phyloP scores from a whole-genome alignment of 1,284 basidiomycete species.

The Ceratobasidium sp. region DNA sequence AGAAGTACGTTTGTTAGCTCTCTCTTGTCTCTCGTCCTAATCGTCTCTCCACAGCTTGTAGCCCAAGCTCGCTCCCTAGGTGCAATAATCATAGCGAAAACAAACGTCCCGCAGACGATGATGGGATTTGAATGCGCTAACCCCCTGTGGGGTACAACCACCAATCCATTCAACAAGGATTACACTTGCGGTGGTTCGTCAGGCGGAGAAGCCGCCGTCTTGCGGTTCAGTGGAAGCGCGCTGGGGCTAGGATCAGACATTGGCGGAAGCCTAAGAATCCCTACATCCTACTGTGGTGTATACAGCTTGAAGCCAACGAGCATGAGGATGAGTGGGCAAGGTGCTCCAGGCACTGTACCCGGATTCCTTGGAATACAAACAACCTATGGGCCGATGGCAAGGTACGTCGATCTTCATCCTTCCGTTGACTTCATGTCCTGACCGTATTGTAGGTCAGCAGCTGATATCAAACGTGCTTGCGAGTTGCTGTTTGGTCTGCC shows the following conservation, averaged over 20 bases:
- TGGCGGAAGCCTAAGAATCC: conserved; percentile 61
- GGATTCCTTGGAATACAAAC: conserved; percentile 73
- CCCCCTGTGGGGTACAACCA: conserved; percentile 77
- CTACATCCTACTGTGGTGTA: conserved; percentile 79
- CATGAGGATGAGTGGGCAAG: conserved; percentile 60
- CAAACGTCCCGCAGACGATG: conserved; percentile 84
- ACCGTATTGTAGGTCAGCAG: conserved; percentile 11
- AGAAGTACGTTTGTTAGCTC: conserved; percentile 57
- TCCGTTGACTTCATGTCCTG: neutral
- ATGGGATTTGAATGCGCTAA: conserved; percentile 88
- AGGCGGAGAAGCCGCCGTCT: conserved; percentile 79
- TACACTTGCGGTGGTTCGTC: conserved; percentile 79
- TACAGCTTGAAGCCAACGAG: conserved; percentile 79
- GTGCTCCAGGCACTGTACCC: conserved; percentile 59
- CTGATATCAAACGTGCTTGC: conserved; percentile 23
- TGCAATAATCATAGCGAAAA: conserved; percentile 80
- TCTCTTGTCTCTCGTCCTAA: neutral
- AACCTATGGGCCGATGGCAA: conserved; percentile 76
- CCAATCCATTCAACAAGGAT: conserved; percentile 70
- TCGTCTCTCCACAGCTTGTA: conserved; percentile 58
- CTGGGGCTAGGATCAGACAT: conserved; percentile 84
- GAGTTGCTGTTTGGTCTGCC: conserved; percentile 13
- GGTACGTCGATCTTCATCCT: conserved; percentile 58
- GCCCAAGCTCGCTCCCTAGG: conserved; percentile 71
- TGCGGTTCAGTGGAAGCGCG: conserved; percentile 77